Evolutionary conservation across 2,329 filamentous ascomycete species (phyloP).

Genomic region (Botrytis byssoidea): DNA sequence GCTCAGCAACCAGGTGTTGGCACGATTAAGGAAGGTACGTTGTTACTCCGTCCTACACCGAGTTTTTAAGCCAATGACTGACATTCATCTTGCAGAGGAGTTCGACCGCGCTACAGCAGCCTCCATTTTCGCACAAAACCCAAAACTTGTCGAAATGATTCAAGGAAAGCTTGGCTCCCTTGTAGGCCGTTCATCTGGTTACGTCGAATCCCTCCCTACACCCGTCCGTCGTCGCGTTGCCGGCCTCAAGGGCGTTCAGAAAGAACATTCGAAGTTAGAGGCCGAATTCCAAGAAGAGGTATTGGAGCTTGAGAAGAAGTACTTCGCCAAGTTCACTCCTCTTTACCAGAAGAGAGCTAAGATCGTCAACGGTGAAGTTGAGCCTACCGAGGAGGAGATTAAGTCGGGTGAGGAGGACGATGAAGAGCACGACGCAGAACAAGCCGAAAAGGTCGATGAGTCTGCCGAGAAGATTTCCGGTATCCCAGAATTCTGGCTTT

Average conservation of each 20-base stretch:
- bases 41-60: slow-evolving; percentile 38
- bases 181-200: slow-evolving; percentile 92
- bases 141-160: slow-evolving; percentile 93
- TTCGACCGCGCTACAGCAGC: slow-evolving; percentile 83
- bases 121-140: slow-evolving; percentile 93
- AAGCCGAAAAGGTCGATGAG: slow-evolving; percentile 51
- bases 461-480: slow-evolving; percentile 59
- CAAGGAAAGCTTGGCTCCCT: slow-evolving; percentile 92
- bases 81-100: slow-evolving; percentile 63
- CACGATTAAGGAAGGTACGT: slow-evolving; percentile 94
- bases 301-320: slow-evolving; percentile 97
- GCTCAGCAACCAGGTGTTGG: slow-evolving; percentile 91
- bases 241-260: slow-evolving; percentile 96
- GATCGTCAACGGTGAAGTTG: slow-evolving; percentile 83
- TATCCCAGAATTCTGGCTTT: slow-evolving; percentile 99
- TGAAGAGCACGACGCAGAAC: slow-evolving; percentile 52
- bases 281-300: slow-evolving; percentile 98
- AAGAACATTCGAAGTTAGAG: slow-evolving; percentile 97
- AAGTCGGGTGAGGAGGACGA: slow-evolving; percentile 80
- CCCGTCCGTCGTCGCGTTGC: slow-evolving; percentile 90
- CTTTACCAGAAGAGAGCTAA: slow-evolving; percentile 92
- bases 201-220: slow-evolving; percentile 91
- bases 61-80: slow-evolving; percentile 32
- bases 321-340: slow-evolving; percentile 97
- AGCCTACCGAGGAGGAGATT: slow-evolving; percentile 86